Base-by-base conservation (phyloP, 345 rosid species). In the Salix exigua region DNA sequence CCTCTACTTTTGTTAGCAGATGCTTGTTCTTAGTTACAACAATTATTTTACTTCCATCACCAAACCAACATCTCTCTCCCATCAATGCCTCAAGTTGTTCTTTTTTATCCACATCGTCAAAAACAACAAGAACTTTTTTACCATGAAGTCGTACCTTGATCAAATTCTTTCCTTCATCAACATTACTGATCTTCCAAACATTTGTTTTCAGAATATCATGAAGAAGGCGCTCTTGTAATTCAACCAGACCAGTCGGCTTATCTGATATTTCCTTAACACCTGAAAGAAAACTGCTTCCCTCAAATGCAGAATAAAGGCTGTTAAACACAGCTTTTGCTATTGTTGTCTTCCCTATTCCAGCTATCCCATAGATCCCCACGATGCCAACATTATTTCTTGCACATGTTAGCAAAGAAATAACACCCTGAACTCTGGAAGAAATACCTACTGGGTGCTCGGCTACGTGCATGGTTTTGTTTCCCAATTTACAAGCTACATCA, bases 401-500 rank as follows among this genome's bases (percentile, higher is more conserved):
- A 8, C 42, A 12, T 38, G 2, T 38, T 38, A 38, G 42, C 42
- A 38, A 38, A 2, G 42, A 8, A 9, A 38, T 38, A 38, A 38
- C 7, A 8, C 0, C 12, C 12, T 9, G 42, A 38, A 38, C 42
- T 38, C 42, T 38, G 3, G 42, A 38, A 38, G 0, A 38, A 38
- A 64, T 28, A 12, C 18, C 17, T 0, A 16, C 14, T 0, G 77
- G 14, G 16, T 64, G 35, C 5, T 16, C 2, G 67, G 14, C 28
- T 64, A 21, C 64, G 26, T 19, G 26, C 12, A 60, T 8, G 26
- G 26, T 19, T 18, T 30, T 62, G 10, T 58, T 61, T 38, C 55
- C 78, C 30, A 85, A 33, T 73, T 66, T 87, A 61, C 73, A 67
- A 77, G 78, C 66, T 18, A 86, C 37, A 31, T 73, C 75, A 21